These are phyloP conservation scores for Backusella psychrophila DNA, from an alignment of 192 early-diverging fungal genomes.

Conservation along the genomic window DNA sequence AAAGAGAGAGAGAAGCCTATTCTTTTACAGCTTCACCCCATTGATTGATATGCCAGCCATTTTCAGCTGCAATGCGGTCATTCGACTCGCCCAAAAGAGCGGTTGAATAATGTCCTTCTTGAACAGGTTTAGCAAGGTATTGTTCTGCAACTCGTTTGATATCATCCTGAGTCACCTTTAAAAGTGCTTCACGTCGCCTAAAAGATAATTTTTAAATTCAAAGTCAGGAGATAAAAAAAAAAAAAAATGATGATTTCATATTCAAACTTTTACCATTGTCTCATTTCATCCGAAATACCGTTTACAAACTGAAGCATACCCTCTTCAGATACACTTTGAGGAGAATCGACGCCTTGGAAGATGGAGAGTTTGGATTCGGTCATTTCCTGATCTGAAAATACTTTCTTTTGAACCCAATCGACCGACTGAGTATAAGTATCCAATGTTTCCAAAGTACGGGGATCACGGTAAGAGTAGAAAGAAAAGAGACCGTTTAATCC, in stretches of 20 bases:
- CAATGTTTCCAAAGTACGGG: conserved; percentile 70
- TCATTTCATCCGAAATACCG: conserved; percentile 83
- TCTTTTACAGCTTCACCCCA: conserved; percentile 23
- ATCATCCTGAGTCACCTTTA: conserved; percentile 65
- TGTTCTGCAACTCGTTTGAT: conserved; percentile 65
- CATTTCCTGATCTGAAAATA: conserved; percentile 64
- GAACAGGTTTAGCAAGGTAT: neutral
- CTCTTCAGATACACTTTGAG: conserved; percentile 80
- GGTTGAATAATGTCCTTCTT: conserved; percentile 35
- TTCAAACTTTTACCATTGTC: conserved; percentile 57
- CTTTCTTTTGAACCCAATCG: conserved; percentile 62
- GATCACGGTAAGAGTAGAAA: conserved; percentile 94
- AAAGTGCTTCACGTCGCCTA: conserved; percentile 74
- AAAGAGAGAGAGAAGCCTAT: neutral
- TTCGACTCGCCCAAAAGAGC: conserved; percentile 38
- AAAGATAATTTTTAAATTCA: neutral
- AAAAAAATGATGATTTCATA: neutral
- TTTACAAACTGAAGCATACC: conserved; percentile 78
- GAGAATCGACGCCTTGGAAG: conserved; percentile 83
- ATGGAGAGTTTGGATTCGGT: conserved; percentile 90
- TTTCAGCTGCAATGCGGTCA: conserved; percentile 14
- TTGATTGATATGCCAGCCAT: conserved; percentile 24
- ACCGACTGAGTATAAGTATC: conserved; percentile 63
- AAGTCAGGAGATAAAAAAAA: conserved; percentile 1
- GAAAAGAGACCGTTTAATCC: conserved; percentile 76